Evolutionary conservation across 345 rosid genomes (phyloP).

Genomic region (Isatis tinctoria): DNA sequence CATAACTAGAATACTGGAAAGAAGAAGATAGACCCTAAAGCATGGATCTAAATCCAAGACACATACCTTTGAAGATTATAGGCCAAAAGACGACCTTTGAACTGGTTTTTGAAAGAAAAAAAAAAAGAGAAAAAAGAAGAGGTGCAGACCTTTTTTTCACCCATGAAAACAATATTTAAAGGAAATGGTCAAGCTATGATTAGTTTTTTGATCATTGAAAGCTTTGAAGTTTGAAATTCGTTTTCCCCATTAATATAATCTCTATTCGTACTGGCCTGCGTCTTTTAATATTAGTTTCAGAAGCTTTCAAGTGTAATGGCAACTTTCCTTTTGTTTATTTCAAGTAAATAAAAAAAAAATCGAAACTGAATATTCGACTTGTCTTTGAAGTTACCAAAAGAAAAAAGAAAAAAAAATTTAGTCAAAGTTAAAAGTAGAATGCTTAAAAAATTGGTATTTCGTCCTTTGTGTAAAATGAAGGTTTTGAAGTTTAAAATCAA

Average conservation of each 20-base stretch:
- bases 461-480: slow-evolving; percentile 7
- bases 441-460: neutral
- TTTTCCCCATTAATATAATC: slow-evolving; percentile 6
- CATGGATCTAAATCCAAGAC: slow-evolving; percentile 10
- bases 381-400: neutral
- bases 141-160: slow-evolving; percentile 10
- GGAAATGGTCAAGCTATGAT: slow-evolving; percentile 29
- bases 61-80: slow-evolving; percentile 10
- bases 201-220: slow-evolving; percentile 18
- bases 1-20: neutral
- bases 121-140: neutral
- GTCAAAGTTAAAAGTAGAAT: neutral
- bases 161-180: slow-evolving; percentile 12
- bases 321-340: slow-evolving; percentile 4
- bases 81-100: slow-evolving; percentile 15
- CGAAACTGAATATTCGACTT: slow-evolving; percentile 11
- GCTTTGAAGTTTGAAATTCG: slow-evolving; percentile 30
- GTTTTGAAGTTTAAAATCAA: neutral
- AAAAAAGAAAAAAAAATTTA: neutral
- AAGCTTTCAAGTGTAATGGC: slow-evolving; percentile 20
- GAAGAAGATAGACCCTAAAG: neutral
- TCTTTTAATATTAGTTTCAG: slow-evolving; percentile 14
- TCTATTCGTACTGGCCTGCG: slow-evolving; percentile 13
- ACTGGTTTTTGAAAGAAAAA: slow-evolving; percentile 19
- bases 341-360: neutral